phyloP scores from a whole-genome alignment of 495 filamentous ascomycete species.

The Aspergillus egyptiacus region DNA sequence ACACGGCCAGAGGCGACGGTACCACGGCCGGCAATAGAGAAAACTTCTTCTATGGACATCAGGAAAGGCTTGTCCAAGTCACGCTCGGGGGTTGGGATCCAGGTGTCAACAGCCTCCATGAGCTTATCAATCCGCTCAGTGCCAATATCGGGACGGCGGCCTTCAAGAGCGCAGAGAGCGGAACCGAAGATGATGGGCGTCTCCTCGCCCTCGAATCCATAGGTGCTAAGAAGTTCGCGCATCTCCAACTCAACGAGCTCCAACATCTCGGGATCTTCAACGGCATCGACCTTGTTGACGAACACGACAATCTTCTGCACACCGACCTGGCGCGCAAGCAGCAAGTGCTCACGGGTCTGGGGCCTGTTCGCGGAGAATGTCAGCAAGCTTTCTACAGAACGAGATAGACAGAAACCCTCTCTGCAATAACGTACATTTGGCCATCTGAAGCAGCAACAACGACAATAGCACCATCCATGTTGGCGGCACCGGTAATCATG shows the following conservation, averaged over 20 bases:
- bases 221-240: constrained; percentile 86
- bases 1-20: constrained; percentile 96
- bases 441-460: constrained; percentile 97
- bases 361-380: constrained; percentile 51
- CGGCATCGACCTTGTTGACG: constrained; percentile 96
- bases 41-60: constrained; percentile 97
- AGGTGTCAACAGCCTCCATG: constrained; percentile 82
- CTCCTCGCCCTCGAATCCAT: constrained; percentile 96
- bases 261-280: constrained; percentile 98
- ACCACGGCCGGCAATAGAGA: constrained; percentile 95
- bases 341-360: constrained; percentile 96
- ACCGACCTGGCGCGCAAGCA: constrained; percentile 96
- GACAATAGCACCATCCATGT: constrained; percentile 97
- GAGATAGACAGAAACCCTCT: background rate
- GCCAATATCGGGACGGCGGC: constrained; percentile 81
- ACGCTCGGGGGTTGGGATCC: constrained; percentile 92
- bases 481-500: constrained; percentile 97
- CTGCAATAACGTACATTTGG: constrained; percentile 63
- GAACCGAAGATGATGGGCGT: constrained; percentile 96
- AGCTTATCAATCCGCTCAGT: constrained; percentile 79
- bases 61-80: constrained; percentile 95
- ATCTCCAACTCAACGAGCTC: constrained; percentile 99
- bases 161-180: constrained; percentile 90
- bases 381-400: constrained; percentile 14
- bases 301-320: constrained; percentile 97